Evolutionary conservation across 2,329 filamentous ascomycete genomes (phyloP), one percentile per base, ranked within the genome.

Genomic region (Paecilomyces niveus): DNA sequence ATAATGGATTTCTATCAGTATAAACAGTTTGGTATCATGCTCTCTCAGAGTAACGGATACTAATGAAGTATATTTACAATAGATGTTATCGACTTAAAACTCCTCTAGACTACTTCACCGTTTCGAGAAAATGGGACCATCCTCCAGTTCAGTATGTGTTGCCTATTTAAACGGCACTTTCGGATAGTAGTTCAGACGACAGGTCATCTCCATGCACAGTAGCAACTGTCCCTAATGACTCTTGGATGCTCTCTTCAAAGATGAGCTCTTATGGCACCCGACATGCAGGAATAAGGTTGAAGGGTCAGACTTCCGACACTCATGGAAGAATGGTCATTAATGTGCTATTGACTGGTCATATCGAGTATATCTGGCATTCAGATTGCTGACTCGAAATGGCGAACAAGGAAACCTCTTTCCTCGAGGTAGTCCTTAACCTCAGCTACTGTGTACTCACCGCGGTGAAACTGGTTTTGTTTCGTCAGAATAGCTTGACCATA

Each of bases 391-490:
- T 97, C 93, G 68, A 89, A 91, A 59, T 86, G 84, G 62, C 94
- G 83, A n/a, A 97, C 88, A 58, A 90, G 73, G 59, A 96, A 80
- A 0, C 90, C 90, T 68, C 86, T 84, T 35, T 82, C 80, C 24
- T 81, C 80, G 59, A 99, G 74, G 69, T 89, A 84, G 59, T 95
- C 88, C 77, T 99, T 99, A 54, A 99, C 94, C 69, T 97, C 87
- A 73, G 86, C 87, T 15, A 99, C 93, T 0, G 92, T 96, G 75
- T 93, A 99, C 78, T 99, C 93, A 39, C 89, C 90, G 54, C 94
- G 81, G 78, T 99, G 94, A 76, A 99, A 99, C 83, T 85, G 60
- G 39, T 57, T 8, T 55, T 39, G 35, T 50, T 56, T 65, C 62
- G 63, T 59, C 33, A 55, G 21, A 55, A 57, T 13, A 55, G 22